A percentile compares a stretch with the other conserved stretches of the same genome.
These are phyloP conservation scores for Rhodamnia argentea DNA, from an alignment of 345 rosid genomes.

Conservation along the genomic window DNA sequence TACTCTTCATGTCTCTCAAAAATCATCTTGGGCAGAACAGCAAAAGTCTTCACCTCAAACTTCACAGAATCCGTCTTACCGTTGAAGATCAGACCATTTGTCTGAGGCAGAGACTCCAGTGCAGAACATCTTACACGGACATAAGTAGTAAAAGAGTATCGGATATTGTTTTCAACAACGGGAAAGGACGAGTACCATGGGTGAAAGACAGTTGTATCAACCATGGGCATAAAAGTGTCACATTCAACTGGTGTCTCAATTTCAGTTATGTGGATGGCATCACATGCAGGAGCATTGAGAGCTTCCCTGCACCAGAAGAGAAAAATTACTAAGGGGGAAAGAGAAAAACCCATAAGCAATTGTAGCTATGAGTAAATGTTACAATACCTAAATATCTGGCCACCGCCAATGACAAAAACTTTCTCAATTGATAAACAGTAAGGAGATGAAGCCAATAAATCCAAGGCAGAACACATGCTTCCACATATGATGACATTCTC, in stretches of 20 bases:
- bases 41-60: conserved; percentile 50
- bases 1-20: conserved; percentile 74
- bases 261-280: conserved; percentile 84
- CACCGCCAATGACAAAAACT: conserved; percentile 90
- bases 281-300: conserved; percentile 68
- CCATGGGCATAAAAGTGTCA: conserved; percentile 76
- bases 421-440: conserved; percentile 83
- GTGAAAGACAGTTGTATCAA: conserved; percentile 60
- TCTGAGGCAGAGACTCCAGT: conserved; percentile 18
- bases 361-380: background rate
- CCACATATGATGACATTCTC: conserved; percentile 88
- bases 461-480: conserved; percentile 70
- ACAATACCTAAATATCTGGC: conserved; percentile 59
- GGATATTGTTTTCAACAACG: conserved; percentile 44
- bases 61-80: conserved; percentile 15
- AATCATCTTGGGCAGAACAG: conserved; percentile 64
- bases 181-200: conserved; percentile 92
- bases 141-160: conserved; percentile 53
- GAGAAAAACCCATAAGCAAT: background rate
- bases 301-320: conserved; percentile 48
- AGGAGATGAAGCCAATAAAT: conserved; percentile 66
- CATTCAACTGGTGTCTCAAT: conserved; percentile 64
- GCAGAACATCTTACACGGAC: conserved; percentile 58
- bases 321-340: background rate
- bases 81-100: conserved; percentile 17